phyloP scores from a whole-genome alignment of 2,329 filamentous ascomycete species.

The Hypoxylon sp. region DNA sequence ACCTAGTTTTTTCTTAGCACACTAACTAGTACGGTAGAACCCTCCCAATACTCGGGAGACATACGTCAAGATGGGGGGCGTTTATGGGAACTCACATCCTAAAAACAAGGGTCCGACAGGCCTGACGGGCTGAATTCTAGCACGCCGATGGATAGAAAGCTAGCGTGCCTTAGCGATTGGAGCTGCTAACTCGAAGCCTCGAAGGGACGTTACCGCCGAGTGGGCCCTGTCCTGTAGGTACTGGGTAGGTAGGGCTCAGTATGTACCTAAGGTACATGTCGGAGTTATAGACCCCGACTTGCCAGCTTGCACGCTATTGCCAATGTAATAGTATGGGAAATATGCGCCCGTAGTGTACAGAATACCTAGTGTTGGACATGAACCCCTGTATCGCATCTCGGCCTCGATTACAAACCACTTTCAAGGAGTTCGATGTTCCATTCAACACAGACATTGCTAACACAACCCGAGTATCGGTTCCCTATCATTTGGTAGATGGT shows the following conservation, averaged over 20 bases:
- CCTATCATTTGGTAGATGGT: slow-evolving; percentile 1
- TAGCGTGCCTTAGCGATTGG: neutral
- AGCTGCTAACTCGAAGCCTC: neutral
- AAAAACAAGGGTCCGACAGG: slow-evolving; percentile 13
- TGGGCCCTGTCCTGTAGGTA: too few relatives aligned
- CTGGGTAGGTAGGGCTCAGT: too few relatives aligned
- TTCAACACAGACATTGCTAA: neutral
- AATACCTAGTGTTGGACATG: slow-evolving; percentile 5
- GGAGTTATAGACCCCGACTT: neutral
- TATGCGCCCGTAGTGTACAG: slow-evolving; percentile 1
- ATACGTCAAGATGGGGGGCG: slow-evolving; percentile 2
- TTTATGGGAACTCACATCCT: neutral
- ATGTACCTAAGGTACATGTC: neutral
- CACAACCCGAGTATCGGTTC: slow-evolving; percentile 11
- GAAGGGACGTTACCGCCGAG: too few relatives aligned
- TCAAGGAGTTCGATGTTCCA: slow-evolving; percentile 10
- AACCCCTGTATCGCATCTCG: slow-evolving; percentile 25
- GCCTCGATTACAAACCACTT: slow-evolving; percentile 28
- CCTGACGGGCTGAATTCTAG: slow-evolving; percentile 5
- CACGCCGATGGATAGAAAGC: neutral
- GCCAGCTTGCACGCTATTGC: neutral
- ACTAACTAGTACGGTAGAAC: neutral
- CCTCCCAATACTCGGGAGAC: neutral
- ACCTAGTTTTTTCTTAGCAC: neutral
- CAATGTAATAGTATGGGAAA: neutral